Percentiles rank a stretch among this genome's conserved stretches.
These are phyloP conservation scores for Agrostemma githago DNA, from an alignment of 148 eudicot genomes.

Conservation along the genomic window DNA sequence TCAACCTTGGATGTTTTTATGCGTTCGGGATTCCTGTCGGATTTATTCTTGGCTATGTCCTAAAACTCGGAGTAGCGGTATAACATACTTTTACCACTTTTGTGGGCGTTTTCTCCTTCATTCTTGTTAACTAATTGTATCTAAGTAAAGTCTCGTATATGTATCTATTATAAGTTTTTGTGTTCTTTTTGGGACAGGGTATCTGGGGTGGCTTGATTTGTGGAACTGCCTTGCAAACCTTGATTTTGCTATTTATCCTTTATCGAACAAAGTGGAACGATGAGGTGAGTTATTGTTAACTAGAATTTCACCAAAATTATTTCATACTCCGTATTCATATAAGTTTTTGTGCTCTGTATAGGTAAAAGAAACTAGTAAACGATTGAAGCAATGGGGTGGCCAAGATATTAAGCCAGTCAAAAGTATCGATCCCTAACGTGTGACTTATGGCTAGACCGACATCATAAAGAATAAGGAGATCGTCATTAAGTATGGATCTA, in stretches of 20 bases:
- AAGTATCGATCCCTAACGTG: too few relatives aligned
- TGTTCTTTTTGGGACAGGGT: conserved; percentile 35
- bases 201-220: conserved; percentile 81
- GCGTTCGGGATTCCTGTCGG: conserved; percentile 69
- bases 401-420: conserved; percentile 25
- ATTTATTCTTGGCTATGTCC: conserved; percentile 53
- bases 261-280: conserved; percentile 75
- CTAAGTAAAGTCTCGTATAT: too few relatives aligned
- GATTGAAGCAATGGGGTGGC: conserved; percentile 77
- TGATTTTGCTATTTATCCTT: conserved; percentile 47
- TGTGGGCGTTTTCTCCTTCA: neutral
- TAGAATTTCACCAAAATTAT: neutral
- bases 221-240: conserved; percentile 60
- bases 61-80: conserved; percentile 59
- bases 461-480: too few relatives aligned
- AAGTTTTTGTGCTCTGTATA: conserved; percentile 13
- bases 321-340: too few relatives aligned
- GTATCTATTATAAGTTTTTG: too few relatives aligned
- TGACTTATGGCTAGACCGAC: too few relatives aligned
- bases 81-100: too few relatives aligned
- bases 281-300: conserved; percentile 40
- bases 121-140: neutral
- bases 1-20: conserved; percentile 65
- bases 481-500: too few relatives aligned
- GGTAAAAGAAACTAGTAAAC: conserved; percentile 58